These are phyloP conservation scores for Penicillium argentinense DNA, from an alignment of 495 filamentous ascomycete species.

Conservation along the genomic window DNA sequence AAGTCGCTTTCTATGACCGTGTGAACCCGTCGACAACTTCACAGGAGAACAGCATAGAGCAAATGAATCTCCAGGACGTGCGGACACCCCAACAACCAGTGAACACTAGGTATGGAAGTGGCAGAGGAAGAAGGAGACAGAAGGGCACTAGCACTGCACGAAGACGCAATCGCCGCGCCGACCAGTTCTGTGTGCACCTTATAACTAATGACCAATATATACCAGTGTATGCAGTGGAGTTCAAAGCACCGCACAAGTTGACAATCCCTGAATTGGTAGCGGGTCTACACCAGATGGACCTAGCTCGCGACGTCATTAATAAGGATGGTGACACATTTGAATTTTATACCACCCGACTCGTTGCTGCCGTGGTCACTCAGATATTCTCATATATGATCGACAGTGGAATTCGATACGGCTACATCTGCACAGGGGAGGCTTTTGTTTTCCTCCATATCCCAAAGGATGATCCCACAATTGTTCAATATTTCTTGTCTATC, in stretches of 20 bases:
- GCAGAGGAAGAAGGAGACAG: constrained; percentile 20
- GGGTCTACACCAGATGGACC: constrained; percentile 29
- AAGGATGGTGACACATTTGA: constrained; percentile 30
- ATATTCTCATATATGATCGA: constrained; percentile 51
- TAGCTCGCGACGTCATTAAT: constrained; percentile 28
- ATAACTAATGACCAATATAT: constrained; percentile 20
- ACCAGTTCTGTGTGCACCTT: constrained; percentile 24
- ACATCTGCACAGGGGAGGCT: constrained; percentile 45
- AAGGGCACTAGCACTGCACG: constrained; percentile 12
- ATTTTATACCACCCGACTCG: constrained; percentile 23
- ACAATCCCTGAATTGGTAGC: constrained; percentile 27
- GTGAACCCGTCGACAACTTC: constrained; percentile 14
- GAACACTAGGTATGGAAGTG: constrained; percentile 15
- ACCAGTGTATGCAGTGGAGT: constrained; percentile 27
- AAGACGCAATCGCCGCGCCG: constrained; percentile 21
- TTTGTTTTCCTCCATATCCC: constrained; percentile 50
- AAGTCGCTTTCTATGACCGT: constrained; percentile 26
- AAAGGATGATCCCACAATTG: constrained; percentile 26
- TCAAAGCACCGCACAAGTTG: constrained; percentile 29
- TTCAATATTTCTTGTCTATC: constrained; percentile 31
- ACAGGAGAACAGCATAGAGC: constrained; percentile 23
- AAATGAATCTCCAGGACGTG: constrained; percentile 19
- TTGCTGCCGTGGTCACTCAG: constrained; percentile 38
- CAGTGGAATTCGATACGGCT: constrained; percentile 42
- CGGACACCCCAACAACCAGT: constrained; percentile 14